phyloP scores from a whole-genome alignment of 1,284 basidiomycete species.

The Papiliotrema fonsecae region DNA sequence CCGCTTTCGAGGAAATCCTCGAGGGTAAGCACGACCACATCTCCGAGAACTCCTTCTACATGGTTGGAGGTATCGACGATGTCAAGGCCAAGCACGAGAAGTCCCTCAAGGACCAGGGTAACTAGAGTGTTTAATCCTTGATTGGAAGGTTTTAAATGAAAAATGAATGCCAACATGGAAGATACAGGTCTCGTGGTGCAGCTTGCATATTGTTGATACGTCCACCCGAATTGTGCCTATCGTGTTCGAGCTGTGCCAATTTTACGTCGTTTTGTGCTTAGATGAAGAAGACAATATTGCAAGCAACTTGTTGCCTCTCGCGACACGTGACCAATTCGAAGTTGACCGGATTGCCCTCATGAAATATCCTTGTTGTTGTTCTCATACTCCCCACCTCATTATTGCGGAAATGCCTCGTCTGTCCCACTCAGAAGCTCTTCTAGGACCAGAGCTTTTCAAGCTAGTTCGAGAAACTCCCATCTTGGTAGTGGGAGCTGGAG shows the following conservation, averaged over 20 bases:
- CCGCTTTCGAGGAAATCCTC: constrained; percentile 95
- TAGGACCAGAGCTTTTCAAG: constrained; percentile 63
- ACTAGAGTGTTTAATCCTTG: constrained; percentile 12
- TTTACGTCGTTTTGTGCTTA: too few relatives aligned
- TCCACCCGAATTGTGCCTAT: too few relatives aligned
- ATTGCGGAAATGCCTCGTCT: constrained; percentile 41
- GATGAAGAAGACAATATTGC: too few relatives aligned
- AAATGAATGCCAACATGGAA: not conserved
- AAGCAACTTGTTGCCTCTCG: too few relatives aligned
- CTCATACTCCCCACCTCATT: not conserved
- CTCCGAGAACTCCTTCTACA: constrained; percentile 93
- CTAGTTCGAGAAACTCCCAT: constrained; percentile 59
- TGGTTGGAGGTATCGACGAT: constrained; percentile 68
- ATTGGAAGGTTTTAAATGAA: too few relatives aligned
- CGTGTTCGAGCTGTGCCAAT: too few relatives aligned
- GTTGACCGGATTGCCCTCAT: too few relatives aligned
- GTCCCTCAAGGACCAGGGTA: constrained; percentile 82
- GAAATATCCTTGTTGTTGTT: too few relatives aligned
- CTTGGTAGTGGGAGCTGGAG: constrained; percentile 90
- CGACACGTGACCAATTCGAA: too few relatives aligned
- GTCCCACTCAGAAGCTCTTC: constrained; percentile 53
- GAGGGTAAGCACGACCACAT: constrained; percentile 79
- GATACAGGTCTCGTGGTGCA: not conserved
- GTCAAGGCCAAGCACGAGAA: constrained; percentile 95
- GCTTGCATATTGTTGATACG: too few relatives aligned